Percentiles rank a stretch among this genome's conserved stretches.
Evolutionary conservation across 148 eudicot genomes (phyloP).

Genomic region (Arctostaphylos glauca): DNA sequence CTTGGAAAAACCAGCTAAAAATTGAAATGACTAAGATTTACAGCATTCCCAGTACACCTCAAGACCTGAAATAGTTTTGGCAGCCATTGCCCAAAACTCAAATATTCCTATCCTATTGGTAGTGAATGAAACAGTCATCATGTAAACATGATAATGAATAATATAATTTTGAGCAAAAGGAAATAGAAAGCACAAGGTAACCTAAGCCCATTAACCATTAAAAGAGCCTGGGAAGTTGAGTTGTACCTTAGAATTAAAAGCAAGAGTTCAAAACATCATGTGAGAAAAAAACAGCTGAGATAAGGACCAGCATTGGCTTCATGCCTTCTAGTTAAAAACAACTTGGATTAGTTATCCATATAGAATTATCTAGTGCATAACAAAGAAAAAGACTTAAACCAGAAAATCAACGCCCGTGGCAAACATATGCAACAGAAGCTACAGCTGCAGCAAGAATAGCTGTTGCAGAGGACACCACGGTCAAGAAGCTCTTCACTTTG

Average conservation of each 20-base stretch:
- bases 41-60: no score
- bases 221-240: conserved; percentile 2
- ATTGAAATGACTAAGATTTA: no score
- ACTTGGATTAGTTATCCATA: no score
- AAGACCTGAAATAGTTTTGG: no score
- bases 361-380: no score
- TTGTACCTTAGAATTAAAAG: background rate
- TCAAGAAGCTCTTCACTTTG: conserved; percentile 74
- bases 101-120: background rate
- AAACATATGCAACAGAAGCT: conserved; percentile 67
- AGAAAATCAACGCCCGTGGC: no score
- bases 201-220: background rate
- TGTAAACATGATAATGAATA: background rate
- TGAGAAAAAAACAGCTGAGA: background rate
- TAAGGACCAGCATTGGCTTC: background rate
- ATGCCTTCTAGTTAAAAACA: no score
- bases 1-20: no score
- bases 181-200: background rate
- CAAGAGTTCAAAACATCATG: background rate
- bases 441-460: conserved; percentile 80
- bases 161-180: background rate
- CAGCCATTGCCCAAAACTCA: no score
- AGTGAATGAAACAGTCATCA: background rate
- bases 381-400: no score
- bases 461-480: conserved; percentile 68